Percentiles rank a stretch among this genome's conserved stretches.
phyloP scores from a whole-genome alignment of 2,329 filamentous ascomycete species.

The Acarospora socialis region DNA sequence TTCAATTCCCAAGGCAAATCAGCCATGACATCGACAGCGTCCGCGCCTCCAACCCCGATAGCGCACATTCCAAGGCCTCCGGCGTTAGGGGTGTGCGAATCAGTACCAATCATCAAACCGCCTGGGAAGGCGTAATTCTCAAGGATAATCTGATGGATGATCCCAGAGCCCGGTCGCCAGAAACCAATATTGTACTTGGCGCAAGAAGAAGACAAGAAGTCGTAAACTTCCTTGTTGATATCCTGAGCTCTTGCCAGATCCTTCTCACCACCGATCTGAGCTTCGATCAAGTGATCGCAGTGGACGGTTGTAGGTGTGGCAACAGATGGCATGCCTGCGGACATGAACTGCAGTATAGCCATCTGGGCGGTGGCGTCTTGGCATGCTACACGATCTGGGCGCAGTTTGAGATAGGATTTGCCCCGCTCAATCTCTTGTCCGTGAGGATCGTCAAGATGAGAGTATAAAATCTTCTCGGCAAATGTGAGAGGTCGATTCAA shows the following conservation, averaged over 20 bases:
- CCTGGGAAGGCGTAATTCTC: slow-evolving; percentile 99
- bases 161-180: slow-evolving; percentile 97
- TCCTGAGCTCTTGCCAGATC: slow-evolving; percentile 80
- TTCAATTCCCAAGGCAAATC: slow-evolving; percentile 96
- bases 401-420: slow-evolving; percentile 87
- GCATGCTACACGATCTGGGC: slow-evolving; percentile 94
- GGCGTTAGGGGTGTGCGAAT: slow-evolving; percentile 94
- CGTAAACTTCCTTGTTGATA: slow-evolving; percentile 99
- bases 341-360: slow-evolving; percentile 99
- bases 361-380: slow-evolving; percentile 99
- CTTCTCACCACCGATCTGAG: slow-evolving; percentile 81
- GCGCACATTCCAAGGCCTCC: slow-evolving; percentile 91
- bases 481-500: slow-evolving; percentile 89
- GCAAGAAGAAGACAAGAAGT: slow-evolving; percentile 86
- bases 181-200: slow-evolving; percentile 99
- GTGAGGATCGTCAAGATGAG: slow-evolving; percentile 92
- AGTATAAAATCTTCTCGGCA: slow-evolving; percentile 98
- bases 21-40: slow-evolving; percentile 97
- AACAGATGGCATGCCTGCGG: slow-evolving; percentile 86
- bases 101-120: slow-evolving; percentile 92
- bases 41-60: slow-evolving; percentile 94
- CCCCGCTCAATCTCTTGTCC: slow-evolving; percentile 94
- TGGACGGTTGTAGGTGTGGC: slow-evolving; percentile 92
- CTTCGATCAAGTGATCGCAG: slow-evolving; percentile 99
- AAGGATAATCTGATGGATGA: slow-evolving; percentile 96